Percentiles rank a stretch among this genome's conserved stretches.
These are phyloP conservation scores for Penicillium cosmopolitanum DNA, from an alignment of 495 filamentous ascomycete species.

Conservation along the genomic window DNA sequence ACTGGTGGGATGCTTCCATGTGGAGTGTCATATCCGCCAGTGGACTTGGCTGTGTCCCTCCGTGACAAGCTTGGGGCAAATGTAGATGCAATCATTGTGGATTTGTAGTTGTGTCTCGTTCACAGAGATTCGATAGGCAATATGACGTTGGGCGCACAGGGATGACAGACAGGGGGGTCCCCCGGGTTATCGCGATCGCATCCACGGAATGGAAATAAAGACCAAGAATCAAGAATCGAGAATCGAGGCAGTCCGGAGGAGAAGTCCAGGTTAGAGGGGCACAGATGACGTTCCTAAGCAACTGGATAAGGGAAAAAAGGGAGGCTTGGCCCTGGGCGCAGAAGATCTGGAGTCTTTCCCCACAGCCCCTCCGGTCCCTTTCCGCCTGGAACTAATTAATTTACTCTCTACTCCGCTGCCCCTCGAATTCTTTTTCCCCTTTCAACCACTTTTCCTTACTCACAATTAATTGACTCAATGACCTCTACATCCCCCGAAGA, in stretches of 20 bases:
- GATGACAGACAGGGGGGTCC: conserved; percentile 5
- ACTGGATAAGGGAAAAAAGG: conserved; percentile 10
- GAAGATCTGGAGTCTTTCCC: conserved; percentile 25
- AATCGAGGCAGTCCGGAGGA: too few relatives aligned
- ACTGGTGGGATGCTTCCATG: conserved; percentile 33
- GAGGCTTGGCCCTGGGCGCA: not conserved
- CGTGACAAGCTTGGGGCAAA: conserved; percentile 41
- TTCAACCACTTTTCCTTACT: not conserved
- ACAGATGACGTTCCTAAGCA: not conserved
- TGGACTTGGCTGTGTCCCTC: conserved; percentile 44
- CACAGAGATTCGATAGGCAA: conserved; percentile 4
- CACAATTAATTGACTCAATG: conserved; percentile 10
- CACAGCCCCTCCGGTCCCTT: conserved; percentile 22
- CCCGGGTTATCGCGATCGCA: not conserved
- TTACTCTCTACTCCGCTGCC: not conserved
- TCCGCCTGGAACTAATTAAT: not conserved
- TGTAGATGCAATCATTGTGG: conserved; percentile 41
- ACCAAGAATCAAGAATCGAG: not conserved
- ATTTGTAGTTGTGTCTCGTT: conserved; percentile 1
- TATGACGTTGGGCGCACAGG: conserved; percentile 15
- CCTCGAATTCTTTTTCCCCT: not conserved
- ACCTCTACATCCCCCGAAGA: conserved; percentile 32
- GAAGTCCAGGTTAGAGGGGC: too few relatives aligned
- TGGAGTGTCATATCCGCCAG: conserved; percentile 32
- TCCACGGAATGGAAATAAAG: not conserved